Evolutionary conservation across 495 filamentous ascomycete genomes (phyloP).

Genomic region (Xylaria castorea): DNA sequence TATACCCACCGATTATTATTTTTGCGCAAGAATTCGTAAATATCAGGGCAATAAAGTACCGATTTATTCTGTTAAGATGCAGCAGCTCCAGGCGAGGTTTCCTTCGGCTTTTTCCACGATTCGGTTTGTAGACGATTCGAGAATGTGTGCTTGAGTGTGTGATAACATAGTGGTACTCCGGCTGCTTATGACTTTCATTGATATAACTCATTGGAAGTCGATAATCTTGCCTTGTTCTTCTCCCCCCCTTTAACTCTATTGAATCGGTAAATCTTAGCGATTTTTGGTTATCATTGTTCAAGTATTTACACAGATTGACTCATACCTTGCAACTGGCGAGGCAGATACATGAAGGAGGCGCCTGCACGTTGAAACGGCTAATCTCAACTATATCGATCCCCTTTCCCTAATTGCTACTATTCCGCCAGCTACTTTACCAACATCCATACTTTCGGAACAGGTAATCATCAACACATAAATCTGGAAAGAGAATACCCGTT

Average conservation of each 20-base stretch:
- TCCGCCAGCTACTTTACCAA: not conserved
- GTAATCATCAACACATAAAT: not conserved
- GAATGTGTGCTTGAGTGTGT: not conserved
- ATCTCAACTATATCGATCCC: not conserved
- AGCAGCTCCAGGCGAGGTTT: not conserved
- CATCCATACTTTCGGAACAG: too few species aligned
- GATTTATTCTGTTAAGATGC: not conserved
- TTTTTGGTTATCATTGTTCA: too few species aligned
- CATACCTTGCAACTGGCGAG: too few species aligned
- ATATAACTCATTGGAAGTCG: not conserved
- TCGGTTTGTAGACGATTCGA: not conserved
- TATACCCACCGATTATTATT: not conserved
- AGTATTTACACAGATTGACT: too few species aligned
- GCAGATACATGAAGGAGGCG: not conserved
- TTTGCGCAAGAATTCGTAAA: not conserved
- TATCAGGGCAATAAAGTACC: not conserved
- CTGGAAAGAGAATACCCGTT: not conserved
- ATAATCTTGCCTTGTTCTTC: not conserved
- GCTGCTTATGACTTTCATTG: not conserved
- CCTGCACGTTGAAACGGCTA: too few species aligned
- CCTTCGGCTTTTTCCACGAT: not conserved
- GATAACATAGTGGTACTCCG: not conserved
- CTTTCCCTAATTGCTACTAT: not conserved
- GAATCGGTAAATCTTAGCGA: too few species aligned
- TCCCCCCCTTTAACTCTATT: too few species aligned